A percentile compares a stretch with the other conserved stretches of the same genome.
Evolutionary conservation across 2,329 filamentous ascomycete species (phyloP).

Genomic region (Paraphaeosphaeria minitans): DNA sequence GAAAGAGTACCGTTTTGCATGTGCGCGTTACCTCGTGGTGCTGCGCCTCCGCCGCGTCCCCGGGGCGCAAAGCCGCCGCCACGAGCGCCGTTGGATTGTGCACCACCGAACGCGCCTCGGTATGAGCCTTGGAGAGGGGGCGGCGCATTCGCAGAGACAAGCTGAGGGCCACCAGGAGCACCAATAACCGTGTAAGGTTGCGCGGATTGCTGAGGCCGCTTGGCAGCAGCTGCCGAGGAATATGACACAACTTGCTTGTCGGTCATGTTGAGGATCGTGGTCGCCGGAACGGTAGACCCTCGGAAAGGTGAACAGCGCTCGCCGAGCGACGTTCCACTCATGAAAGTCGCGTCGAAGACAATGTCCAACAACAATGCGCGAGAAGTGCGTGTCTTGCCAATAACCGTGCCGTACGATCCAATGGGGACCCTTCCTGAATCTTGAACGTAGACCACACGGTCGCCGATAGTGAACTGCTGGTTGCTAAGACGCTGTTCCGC

Average conservation of each 20-base stretch:
- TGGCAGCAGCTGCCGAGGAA: conserved; percentile 63
- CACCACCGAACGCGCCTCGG: conserved; percentile 60
- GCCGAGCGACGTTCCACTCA: conserved; percentile 92
- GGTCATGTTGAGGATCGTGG: conserved; percentile 87
- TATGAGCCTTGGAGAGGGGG: conserved; percentile 64
- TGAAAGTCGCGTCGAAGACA: conserved; percentile 92
- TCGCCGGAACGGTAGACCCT: conserved; percentile 85
- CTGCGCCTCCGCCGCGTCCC: conserved; percentile 45
- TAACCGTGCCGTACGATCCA: conserved; percentile 88
- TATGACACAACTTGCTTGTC: conserved; percentile 78
- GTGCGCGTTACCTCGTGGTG: conserved; percentile 32
- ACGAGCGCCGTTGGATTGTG: conserved; percentile 42
- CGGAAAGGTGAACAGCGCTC: conserved; percentile 92
- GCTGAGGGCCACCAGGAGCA: conserved; percentile 63
- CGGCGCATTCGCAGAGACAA: conserved; percentile 61
- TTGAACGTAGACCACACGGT: conserved; percentile 90
- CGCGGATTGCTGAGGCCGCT: conserved; percentile 54
- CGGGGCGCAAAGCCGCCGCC: conserved; percentile 10
- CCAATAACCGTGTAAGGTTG: conserved; percentile 60
- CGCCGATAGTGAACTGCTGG: conserved; percentile 82
- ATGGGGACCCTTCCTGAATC: conserved; percentile 95
- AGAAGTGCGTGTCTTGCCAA: conserved; percentile 87
- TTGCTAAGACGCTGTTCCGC: conserved; percentile 90
- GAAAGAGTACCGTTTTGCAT: conserved; percentile 28
- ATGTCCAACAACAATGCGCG: conserved; percentile 84